Evolutionary conservation across 2,329 filamentous ascomycete genomes (phyloP), one percentile per base, ranked within the genome.

Genomic region (Fusarium sp.): DNA sequence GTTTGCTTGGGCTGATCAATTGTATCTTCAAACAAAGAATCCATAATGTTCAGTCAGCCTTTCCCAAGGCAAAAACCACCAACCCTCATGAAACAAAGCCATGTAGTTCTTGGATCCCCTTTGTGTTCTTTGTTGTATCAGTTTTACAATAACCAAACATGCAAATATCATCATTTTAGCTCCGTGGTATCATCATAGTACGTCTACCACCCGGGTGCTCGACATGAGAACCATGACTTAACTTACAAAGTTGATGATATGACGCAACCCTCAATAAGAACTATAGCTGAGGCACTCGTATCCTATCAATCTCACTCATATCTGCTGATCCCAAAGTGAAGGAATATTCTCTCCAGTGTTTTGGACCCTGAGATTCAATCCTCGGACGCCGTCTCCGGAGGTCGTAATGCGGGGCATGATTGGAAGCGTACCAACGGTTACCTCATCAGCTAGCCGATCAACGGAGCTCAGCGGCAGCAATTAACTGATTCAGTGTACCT

Each of bases 391-490:
- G 68, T 63, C 34, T 59, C 65, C 65, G 69, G 69, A 71, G 68
- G 61, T 62, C 51, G 57, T 45, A 62, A 26, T 67, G 69, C 65
- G 69, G 69, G 68, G 69, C 54, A 41, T 34, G 41, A n/a, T 52
- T 12, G 23, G 39, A 37, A 18, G 28, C 49, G 52, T 55, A 41
- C 45, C 52, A 45, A 34, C 30, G 61, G 59, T 62, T 58, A 64
- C 67, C 70, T 71, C 62, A 69, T 69, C 61, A 67, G 55, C 57
- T 62, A 69, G 70, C 70, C 70, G 70, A 71, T 73, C 62, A 69
- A 73, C 70, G 70, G 70, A 72, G 70, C 70, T 39, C 58, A 57
- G 45, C 23, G 59, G 57, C 43, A 55, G 54, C 55, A 53, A 65
- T 62, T 51, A 45, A 51, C 65, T 69, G 51, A 52, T 45, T 43